These are phyloP conservation scores for Aspergillus arachidicola DNA, from an alignment of 2,329 filamentous ascomycete genomes.

Conservation along the genomic window DNA sequence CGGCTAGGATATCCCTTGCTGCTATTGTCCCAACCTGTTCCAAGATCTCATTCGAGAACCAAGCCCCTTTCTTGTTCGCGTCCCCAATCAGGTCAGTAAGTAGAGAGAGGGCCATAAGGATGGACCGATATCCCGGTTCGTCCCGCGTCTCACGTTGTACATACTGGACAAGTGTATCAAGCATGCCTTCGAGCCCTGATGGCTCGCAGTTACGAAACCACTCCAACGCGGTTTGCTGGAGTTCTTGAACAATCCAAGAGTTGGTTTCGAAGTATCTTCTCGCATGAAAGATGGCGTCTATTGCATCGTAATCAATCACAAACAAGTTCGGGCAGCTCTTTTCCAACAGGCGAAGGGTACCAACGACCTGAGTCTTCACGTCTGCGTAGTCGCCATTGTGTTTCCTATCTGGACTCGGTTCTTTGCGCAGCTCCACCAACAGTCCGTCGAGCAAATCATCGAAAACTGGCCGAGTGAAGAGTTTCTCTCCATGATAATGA, in stretches of 20 bases:
- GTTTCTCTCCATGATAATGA: conserved; percentile 17
- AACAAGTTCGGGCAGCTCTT: neutral
- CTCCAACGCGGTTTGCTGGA: conserved; percentile 32
- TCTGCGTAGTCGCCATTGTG: neutral
- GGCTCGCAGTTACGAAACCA: neutral
- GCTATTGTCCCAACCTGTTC: conserved; percentile 38
- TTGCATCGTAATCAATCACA: neutral
- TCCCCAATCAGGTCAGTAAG: conserved; percentile 31
- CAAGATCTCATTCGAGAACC: conserved; percentile 20
- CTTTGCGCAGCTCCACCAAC: neutral
- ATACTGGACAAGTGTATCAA: neutral
- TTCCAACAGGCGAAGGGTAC: neutral
- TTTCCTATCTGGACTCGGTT: neutral
- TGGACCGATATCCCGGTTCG: neutral
- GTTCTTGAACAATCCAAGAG: conserved; percentile 34
- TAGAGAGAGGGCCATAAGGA: conserved; percentile 35
- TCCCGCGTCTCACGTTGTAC: neutral
- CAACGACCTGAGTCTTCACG: neutral
- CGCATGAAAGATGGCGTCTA: conserved; percentile 15
- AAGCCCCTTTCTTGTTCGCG: conserved; percentile 23
- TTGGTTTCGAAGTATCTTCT: conserved; percentile 33
- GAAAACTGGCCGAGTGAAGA: neutral
- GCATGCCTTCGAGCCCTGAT: neutral
- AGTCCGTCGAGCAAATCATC: neutral
- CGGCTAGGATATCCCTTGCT: conserved; percentile 33